phyloP scores from a whole-genome alignment of 2,329 filamentous ascomycete species.

The Grosmannia huntii region DNA sequence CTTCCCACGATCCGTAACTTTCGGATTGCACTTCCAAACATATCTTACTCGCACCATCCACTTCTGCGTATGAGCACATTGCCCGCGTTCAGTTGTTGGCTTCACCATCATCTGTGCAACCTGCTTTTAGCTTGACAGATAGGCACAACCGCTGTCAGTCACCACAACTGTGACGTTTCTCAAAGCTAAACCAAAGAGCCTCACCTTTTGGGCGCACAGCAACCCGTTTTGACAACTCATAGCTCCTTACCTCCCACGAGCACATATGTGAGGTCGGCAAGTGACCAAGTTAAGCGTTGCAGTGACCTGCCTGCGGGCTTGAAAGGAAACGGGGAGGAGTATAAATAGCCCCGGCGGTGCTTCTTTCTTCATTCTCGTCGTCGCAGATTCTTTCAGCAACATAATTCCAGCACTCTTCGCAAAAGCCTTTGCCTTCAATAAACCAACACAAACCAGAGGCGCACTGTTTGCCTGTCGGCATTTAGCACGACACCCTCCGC shows the following conservation, averaged over 20 bases:
- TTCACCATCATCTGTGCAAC: background rate
- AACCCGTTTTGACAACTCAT: background rate
- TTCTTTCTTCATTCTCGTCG: background rate
- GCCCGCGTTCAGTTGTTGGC: background rate
- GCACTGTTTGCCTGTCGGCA: background rate
- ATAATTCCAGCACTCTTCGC: background rate
- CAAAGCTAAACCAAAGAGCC: background rate
- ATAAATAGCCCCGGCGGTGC: background rate
- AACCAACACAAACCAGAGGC: background rate
- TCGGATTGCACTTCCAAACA: background rate
- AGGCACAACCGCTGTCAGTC: background rate
- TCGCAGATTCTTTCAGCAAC: background rate
- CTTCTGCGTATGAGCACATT: background rate
- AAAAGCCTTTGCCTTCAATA: background rate
- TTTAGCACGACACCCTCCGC: background rate
- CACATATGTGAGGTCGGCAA: background rate
- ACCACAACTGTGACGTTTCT: background rate
- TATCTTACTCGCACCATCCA: background rate
- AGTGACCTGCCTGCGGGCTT: background rate
- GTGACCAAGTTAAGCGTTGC: background rate
- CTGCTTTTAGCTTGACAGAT: background rate
- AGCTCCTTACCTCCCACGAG: background rate
- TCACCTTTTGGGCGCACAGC: background rate
- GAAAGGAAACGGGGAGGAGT: background rate
- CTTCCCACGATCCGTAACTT: background rate